Percentiles rank a stretch among this genome's conserved stretches.
phyloP scores from a whole-genome alignment of 2,329 filamentous ascomycete genomes.

The Pyricularia sp. region DNA sequence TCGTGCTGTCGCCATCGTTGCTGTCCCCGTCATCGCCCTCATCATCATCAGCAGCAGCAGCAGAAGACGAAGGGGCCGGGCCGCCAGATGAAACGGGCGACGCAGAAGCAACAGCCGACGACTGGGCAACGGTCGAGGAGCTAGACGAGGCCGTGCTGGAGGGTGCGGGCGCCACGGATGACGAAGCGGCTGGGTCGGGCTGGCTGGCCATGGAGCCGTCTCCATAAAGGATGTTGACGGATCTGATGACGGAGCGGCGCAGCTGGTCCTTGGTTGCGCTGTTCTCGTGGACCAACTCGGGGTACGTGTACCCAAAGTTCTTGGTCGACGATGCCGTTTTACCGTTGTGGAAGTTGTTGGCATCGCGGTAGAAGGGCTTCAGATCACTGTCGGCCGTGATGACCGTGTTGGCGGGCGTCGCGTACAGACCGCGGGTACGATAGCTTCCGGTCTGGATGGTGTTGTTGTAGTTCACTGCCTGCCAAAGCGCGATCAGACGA shows the following conservation, averaged over 20 bases:
- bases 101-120: background rate
- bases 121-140: background rate
- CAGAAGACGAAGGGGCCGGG: background rate
- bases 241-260: background rate
- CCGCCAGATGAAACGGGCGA: background rate
- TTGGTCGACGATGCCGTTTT: conserved; percentile 15
- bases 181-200: background rate
- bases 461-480: conserved; percentile 18
- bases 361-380: conserved; percentile 29
- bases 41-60: background rate
- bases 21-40: background rate
- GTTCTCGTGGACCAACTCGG: conserved; percentile 15
- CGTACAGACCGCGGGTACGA: conserved; percentile 17
- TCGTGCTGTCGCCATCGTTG: too few relatives aligned
- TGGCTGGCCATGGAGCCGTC: background rate
- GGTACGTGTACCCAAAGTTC: conserved; percentile 24
- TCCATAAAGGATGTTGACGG: conserved; percentile 5
- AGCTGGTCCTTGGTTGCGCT: background rate
- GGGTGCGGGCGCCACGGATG: background rate
- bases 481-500: conserved; percentile 36
- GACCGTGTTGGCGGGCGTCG: conserved; percentile 22
- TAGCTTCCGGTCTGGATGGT: conserved; percentile 8
- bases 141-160: background rate
- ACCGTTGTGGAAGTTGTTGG: conserved; percentile 26
- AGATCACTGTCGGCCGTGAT: conserved; percentile 28